These are phyloP conservation scores for Multifurca ochricompacta DNA, from an alignment of 768 basidiomycete genomes.

Conservation along the genomic window DNA sequence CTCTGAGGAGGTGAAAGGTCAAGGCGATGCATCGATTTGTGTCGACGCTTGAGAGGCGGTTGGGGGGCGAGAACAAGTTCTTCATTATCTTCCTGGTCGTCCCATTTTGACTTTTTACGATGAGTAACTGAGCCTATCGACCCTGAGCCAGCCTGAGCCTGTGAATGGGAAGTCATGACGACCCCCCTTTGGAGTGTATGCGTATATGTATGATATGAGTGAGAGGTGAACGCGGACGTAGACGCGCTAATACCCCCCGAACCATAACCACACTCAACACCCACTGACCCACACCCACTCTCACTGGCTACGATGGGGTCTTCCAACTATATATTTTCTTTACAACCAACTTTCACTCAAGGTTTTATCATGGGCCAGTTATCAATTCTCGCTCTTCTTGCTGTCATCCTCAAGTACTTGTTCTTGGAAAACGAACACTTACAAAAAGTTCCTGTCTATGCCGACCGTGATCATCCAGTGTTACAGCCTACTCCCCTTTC, in stretches of 20 bases:
- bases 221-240: too few species aligned
- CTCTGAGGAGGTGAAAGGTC: conserved; percentile 21
- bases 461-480: conserved; percentile 3
- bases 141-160: conserved; percentile 28
- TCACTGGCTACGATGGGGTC: conserved; percentile 2
- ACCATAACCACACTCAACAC: neutral
- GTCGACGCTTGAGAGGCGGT: conserved; percentile 46
- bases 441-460: conserved; percentile 43
- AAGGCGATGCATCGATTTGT: conserved; percentile 34
- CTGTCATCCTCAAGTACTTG: conserved; percentile 85
- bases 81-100: conserved; percentile 37
- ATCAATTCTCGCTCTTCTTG: conserved; percentile 71
- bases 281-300: neutral
- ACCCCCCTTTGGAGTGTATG: too few species aligned
- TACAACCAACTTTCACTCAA: conserved; percentile 90
- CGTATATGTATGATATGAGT: too few species aligned
- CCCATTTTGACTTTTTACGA: conserved; percentile 75
- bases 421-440: conserved; percentile 76
- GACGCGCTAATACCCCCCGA: too few species aligned
- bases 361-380: conserved; percentile 89
- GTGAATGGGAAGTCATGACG: too few species aligned
- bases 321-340: conserved; percentile 56
- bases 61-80: conserved; percentile 32
- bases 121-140: too few species aligned
- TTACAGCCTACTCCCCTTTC: neutral